phyloP scores from a whole-genome alignment of 805 yeast genomes.

The Suhomyces sp. region DNA sequence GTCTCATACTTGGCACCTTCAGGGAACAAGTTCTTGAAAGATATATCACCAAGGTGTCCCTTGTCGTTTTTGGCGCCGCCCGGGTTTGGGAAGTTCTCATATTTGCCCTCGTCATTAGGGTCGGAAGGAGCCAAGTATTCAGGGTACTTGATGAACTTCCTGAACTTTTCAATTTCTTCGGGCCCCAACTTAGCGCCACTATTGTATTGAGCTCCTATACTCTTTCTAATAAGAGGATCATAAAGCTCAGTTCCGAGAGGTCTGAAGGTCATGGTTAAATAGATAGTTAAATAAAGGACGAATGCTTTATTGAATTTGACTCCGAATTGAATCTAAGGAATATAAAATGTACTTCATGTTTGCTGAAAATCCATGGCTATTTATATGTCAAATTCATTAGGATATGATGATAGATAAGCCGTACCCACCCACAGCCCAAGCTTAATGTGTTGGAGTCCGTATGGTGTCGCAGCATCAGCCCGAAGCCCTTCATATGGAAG shows the following conservation, averaged over 20 bases:
- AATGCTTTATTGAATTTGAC: too few species aligned
- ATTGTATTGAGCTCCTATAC: conserved; percentile 2
- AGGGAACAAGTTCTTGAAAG: conserved; percentile 20
- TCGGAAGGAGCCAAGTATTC: conserved; percentile 18
- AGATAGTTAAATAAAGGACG: too few species aligned
- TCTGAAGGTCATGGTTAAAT: conserved; percentile 7
- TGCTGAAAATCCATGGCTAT: too few species aligned
- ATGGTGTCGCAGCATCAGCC: too few species aligned
- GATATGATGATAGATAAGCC: too few species aligned
- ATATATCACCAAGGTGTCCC: conserved; percentile 26
- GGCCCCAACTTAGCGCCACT: conserved; percentile 4
- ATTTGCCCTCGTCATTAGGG: conserved; percentile 19
- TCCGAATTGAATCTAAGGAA: too few species aligned
- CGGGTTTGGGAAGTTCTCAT: conserved; percentile 18
- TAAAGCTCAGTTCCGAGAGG: conserved; percentile 9
- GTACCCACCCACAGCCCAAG: too few species aligned
- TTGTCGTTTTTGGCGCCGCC: conserved; percentile 24
- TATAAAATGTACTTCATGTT: too few species aligned
- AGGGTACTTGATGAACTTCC: conserved; percentile 20
- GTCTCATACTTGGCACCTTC: conserved; percentile 12
- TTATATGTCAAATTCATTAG: too few species aligned
- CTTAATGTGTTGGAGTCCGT: too few species aligned
- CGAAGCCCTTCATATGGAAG: too few species aligned
- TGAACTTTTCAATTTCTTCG: conserved; percentile 12
- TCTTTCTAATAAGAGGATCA: conserved; percentile 7